Percentiles rank a stretch among this genome's conserved stretches.
Conservation (phyloP, 1,284 basidiomycete species). For the Kalmanozyma brasiliensis region DNA sequence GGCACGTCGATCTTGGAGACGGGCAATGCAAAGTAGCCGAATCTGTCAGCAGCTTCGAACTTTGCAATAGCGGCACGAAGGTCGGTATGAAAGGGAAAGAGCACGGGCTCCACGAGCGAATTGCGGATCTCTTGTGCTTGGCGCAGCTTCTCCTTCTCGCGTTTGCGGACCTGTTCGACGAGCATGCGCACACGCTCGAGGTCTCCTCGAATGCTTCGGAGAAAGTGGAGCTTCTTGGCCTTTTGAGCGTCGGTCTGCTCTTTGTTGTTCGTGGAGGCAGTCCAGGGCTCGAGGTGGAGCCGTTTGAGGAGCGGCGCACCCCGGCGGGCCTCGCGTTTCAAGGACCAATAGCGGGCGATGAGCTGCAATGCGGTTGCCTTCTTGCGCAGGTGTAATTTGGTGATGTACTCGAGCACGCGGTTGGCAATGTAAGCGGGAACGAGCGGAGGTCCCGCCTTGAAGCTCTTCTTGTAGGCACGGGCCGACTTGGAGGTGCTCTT, state of each 20-base stretch:
- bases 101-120: conserved; percentile 71
- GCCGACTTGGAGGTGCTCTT: conserved; percentile 69
- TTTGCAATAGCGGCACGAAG: conserved; percentile 27
- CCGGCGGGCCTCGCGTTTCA: conserved; percentile 90
- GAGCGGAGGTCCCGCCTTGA: conserved; percentile 71
- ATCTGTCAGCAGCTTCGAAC: conserved; percentile 45
- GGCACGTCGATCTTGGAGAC: conserved; percentile 79
- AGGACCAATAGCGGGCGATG: conserved; percentile 93
- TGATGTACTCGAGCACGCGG: conserved; percentile 81
- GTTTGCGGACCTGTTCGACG: conserved; percentile 78
- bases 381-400: conserved; percentile 79
- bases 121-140: conserved; percentile 79
- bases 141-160: conserved; percentile 84
- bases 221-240: conserved; percentile 76
- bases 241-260: conserved; percentile 75
- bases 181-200: conserved; percentile 80
- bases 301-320: conserved; percentile 94
- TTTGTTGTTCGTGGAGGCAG: conserved; percentile 77
- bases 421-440: conserved; percentile 73
- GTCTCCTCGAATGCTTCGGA: conserved; percentile 78
- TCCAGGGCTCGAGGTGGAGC: conserved; percentile 97
- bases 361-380: conserved; percentile 80
- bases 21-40: conserved; percentile 55
- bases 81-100: conserved; percentile 44
- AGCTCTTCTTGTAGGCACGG: conserved; percentile 72